Percentiles rank a stretch among this genome's conserved stretches.
Conservation (phyloP, 805 yeast species). For the Priceomyces fermenticarens region DNA sequence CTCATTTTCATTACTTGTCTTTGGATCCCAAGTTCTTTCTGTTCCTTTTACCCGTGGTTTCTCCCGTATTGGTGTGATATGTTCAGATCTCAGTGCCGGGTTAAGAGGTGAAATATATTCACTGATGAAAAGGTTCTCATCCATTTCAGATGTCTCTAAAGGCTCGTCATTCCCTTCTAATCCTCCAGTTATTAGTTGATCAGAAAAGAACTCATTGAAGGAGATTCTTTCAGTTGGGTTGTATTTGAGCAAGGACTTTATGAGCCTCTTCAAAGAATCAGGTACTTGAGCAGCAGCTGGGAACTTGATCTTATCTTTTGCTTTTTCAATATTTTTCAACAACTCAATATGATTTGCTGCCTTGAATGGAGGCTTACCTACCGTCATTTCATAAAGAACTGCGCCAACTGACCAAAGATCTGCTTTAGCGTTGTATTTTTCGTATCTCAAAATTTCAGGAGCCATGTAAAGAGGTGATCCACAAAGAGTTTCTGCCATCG, state of each 20-base stretch:
- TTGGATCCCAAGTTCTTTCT: neutral
- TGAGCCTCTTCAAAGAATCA: constrained; percentile 62
- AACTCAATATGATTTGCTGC: constrained; percentile 93
- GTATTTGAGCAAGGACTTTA: constrained; percentile 72
- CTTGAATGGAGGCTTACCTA: constrained; percentile 94
- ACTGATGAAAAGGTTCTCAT: constrained; percentile 79
- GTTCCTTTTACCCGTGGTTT: neutral
- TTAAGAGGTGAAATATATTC: constrained; percentile 62
- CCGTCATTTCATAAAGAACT: constrained; percentile 90
- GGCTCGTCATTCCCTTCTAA: constrained; percentile 54
- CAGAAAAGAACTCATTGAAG: constrained; percentile 81
- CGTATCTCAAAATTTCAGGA: constrained; percentile 91
- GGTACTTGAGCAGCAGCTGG: constrained; percentile 68
- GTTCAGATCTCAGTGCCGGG: constrained; percentile 17
- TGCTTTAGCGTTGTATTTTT: constrained; percentile 95
- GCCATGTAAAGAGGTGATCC: constrained; percentile 99
- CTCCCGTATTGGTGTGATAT: constrained; percentile 14
- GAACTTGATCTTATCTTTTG: constrained; percentile 74
- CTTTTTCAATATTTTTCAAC: constrained; percentile 77
- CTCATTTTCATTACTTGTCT: neutral
- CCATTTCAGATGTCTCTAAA: constrained; percentile 62
- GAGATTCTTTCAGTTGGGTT: constrained; percentile 87
- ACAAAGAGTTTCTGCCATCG: constrained; percentile 95
- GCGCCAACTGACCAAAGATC: constrained; percentile 99
- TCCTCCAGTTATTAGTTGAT: constrained; percentile 60